phyloP scores from a whole-genome alignment of 2,329 filamentous ascomycete genomes.

The Berkeleyomyces rouxiae region DNA sequence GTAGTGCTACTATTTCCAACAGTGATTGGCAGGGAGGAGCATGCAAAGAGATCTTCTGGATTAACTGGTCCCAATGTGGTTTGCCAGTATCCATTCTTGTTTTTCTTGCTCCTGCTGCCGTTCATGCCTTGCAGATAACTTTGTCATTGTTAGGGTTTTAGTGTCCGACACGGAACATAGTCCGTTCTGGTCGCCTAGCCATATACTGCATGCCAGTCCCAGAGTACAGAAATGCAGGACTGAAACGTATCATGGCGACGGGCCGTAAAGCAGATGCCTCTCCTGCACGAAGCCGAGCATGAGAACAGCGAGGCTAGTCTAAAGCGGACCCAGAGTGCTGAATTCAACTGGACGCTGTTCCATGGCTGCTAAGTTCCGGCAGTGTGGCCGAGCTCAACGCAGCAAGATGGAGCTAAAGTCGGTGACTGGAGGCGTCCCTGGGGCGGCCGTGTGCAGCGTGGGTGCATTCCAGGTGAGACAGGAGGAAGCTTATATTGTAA shows the following conservation, averaged over 20 bases:
- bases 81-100: too few relatives aligned
- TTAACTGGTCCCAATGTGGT: too few relatives aligned
- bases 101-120: too few relatives aligned
- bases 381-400: neutral
- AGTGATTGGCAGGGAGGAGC: too few relatives aligned
- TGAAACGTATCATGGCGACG: neutral
- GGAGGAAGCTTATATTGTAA: neutral
- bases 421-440: neutral
- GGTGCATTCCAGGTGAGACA: neutral
- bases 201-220: neutral
- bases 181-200: too few relatives aligned
- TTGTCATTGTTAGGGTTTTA: neutral
- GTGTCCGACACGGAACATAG: neutral
- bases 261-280: too few relatives aligned
- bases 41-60: too few relatives aligned
- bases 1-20: too few relatives aligned
- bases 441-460: neutral
- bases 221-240: neutral
- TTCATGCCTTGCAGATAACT: too few relatives aligned
- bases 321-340: too few relatives aligned
- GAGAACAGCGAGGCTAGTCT: too few relatives aligned
- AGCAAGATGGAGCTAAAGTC: neutral
- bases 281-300: neutral
- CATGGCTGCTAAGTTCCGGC: neutral
- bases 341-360: neutral